phyloP scores from a whole-genome alignment of 2,329 filamentous ascomycete genomes.

The Paraphoma chrysanthemicola region DNA sequence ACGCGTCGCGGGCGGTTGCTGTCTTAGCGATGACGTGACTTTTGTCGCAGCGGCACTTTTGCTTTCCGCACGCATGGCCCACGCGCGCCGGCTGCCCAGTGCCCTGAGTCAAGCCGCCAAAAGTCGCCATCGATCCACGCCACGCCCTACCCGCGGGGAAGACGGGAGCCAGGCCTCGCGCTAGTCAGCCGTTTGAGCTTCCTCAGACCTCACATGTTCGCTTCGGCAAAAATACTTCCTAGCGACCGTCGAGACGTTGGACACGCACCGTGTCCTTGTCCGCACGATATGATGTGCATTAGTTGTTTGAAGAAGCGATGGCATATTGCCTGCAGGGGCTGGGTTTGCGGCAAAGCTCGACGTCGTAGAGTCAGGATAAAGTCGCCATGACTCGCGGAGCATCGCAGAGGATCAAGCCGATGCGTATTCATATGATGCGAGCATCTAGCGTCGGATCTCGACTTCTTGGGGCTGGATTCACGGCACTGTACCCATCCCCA shows the following conservation, averaged over 20 bases:
- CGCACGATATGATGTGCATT: neutral
- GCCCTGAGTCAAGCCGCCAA: constrained; percentile 4
- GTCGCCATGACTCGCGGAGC: constrained; percentile 17
- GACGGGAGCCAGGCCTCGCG: constrained; percentile 13
- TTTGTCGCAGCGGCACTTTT: constrained; percentile 3
- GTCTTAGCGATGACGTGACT: constrained; percentile 29
- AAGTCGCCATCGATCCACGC: neutral
- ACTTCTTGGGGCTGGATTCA: neutral
- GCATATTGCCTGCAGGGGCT: neutral
- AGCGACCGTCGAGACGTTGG: neutral
- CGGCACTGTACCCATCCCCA: too few relatives aligned
- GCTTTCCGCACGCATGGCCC: neutral
- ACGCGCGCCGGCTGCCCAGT: neutral
- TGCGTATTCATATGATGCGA: neutral
- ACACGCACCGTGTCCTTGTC: neutral
- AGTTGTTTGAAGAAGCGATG: neutral
- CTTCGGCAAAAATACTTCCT: neutral
- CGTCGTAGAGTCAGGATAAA: neutral
- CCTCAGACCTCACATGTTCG: constrained; percentile 34
- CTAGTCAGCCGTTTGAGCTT: constrained; percentile 32
- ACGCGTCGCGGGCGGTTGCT: constrained; percentile 1
- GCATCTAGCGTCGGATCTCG: neutral
- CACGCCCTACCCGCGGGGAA: constrained; percentile 20
- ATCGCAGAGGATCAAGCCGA: neutral
- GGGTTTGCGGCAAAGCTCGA: constrained; percentile 3